Evolutionary conservation across 2,329 filamentous ascomycete genomes (phyloP).

Genomic region (Fusarium sororula): DNA sequence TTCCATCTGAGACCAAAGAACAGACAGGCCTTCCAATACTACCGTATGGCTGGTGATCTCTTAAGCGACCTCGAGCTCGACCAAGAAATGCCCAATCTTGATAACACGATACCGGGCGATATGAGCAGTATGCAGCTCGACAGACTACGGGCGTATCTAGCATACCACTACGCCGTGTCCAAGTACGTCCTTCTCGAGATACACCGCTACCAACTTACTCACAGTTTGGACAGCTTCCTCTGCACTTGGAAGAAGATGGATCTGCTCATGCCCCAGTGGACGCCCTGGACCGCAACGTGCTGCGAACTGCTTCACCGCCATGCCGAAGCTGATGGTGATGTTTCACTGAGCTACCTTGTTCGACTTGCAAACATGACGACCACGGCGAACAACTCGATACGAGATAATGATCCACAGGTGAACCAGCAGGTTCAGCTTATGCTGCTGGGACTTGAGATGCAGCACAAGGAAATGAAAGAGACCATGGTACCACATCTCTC

Average conservation of each 20-base stretch:
- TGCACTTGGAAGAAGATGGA: slow-evolving; percentile 51
- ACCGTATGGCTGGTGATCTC: slow-evolving; percentile 62
- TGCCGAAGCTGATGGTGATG: slow-evolving; percentile 52
- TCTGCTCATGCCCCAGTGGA: slow-evolving; percentile 47
- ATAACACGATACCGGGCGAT: background rate
- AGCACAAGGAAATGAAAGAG: slow-evolving; percentile 53
- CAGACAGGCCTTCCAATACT: slow-evolving; percentile 59
- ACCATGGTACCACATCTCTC: slow-evolving; percentile 49
- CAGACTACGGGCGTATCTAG: slow-evolving; percentile 56
- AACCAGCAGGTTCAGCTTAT: slow-evolving; percentile 56
- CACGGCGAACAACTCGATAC: slow-evolving; percentile 49
- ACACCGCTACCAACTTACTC: background rate
- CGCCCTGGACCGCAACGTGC: slow-evolving; percentile 55
- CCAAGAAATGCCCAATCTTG: slow-evolving; percentile 44
- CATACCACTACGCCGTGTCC: slow-evolving; percentile 55
- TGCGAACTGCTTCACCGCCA: slow-evolving; percentile 54
- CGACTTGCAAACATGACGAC: slow-evolving; percentile 53
- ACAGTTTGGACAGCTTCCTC: slow-evolving; percentile 46
- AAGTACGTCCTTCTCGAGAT: slow-evolving; percentile 45
- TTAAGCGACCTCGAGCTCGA: slow-evolving; percentile 60
- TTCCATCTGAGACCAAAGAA: slow-evolving; percentile 63
- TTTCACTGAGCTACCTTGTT: slow-evolving; percentile 54
- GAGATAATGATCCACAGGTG: slow-evolving; percentile 40
- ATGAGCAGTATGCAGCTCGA: slow-evolving; percentile 47
- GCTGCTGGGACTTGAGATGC: slow-evolving; percentile 58